A percentile compares a stretch with the other conserved stretches of the same genome.
These are phyloP conservation scores for Herpotrichia juniperi DNA, from an alignment of 2,329 filamentous ascomycete species.

Conservation along the genomic window DNA sequence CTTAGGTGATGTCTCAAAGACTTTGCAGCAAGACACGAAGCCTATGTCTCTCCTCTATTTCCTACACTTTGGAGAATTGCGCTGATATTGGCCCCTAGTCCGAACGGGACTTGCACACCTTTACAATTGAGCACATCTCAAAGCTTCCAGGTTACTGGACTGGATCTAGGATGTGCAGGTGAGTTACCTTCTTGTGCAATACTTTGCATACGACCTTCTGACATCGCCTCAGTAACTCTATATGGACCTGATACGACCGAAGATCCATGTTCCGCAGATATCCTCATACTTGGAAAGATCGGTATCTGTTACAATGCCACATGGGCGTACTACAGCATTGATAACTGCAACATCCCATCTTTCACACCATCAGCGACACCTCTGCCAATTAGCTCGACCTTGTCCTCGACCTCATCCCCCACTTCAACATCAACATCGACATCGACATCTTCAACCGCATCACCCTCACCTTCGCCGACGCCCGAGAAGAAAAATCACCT, in stretches of 20 bases:
- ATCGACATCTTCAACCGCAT: neutral
- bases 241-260: constrained; percentile 24
- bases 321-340: constrained; percentile 37
- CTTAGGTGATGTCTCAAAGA: too few relatives aligned
- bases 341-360: constrained; percentile 22
- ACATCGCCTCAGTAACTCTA: constrained; percentile 26
- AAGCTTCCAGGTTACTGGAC: constrained; percentile 29
- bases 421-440: constrained; percentile 7
- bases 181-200: neutral
- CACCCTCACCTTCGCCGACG: neutral
- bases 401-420: neutral
- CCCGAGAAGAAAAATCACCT: constrained; percentile 6
- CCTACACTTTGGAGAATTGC: too few relatives aligned
- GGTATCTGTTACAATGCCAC: constrained; percentile 33
- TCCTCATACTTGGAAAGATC: constrained; percentile 24
- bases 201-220: neutral
- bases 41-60: too few relatives aligned
- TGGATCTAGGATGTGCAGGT: constrained; percentile 35
- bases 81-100: too few relatives aligned
- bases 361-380: constrained; percentile 8
- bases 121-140: constrained; percentile 15
- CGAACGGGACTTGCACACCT: constrained; percentile 16
- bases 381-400: neutral
- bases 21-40: too few relatives aligned
- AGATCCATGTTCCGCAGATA: constrained; percentile 20